Conservation (phyloP, 2,329 filamentous ascomycete genomes). For the Falciphora oryzae region DNA sequence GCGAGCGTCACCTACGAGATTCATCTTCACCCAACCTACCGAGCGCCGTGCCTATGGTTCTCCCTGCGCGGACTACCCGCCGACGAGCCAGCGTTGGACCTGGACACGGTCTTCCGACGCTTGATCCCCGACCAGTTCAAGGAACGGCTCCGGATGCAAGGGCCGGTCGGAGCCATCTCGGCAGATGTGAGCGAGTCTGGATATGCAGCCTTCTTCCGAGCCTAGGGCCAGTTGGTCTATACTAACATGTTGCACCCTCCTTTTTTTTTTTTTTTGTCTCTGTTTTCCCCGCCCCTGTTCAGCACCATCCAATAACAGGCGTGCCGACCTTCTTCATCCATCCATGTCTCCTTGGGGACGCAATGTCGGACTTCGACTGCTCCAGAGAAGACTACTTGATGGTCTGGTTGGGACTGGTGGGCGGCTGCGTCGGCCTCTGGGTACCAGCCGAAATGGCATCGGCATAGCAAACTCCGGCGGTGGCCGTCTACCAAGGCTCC, state of each 20-base stretch:
- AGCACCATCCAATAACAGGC: constrained; percentile 80
- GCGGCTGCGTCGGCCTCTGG: constrained; percentile 71
- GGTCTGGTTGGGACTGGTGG: constrained; percentile 85
- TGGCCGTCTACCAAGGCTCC: not conserved
- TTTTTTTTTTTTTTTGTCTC: constrained; percentile 20
- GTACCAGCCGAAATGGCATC: constrained; percentile 64
- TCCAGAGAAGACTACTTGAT: constrained; percentile 67
- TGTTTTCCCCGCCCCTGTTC: constrained; percentile 29
- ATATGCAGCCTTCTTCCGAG: not conserved
- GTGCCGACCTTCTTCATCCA: constrained; percentile 85
- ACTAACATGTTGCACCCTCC: constrained; percentile 11
- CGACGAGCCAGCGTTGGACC: constrained; percentile 50
- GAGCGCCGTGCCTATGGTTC: constrained; percentile 72
- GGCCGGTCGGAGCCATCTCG: constrained; percentile 68
- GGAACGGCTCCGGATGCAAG: constrained; percentile 51
- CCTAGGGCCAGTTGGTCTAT: not conserved
- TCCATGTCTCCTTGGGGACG: constrained; percentile 81
- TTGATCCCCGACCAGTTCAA: constrained; percentile 65
- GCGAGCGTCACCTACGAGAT: constrained; percentile 65
- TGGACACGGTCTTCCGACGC: constrained; percentile 65
- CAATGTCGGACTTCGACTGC: constrained; percentile 63
- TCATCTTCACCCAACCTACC: constrained; percentile 68
- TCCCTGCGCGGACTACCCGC: constrained; percentile 52
- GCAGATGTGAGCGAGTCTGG: constrained; percentile 56
- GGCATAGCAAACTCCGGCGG: constrained; percentile 12